Conservation (phyloP, 768 basidiomycete genomes). For the Lactifluus piperatus region DNA sequence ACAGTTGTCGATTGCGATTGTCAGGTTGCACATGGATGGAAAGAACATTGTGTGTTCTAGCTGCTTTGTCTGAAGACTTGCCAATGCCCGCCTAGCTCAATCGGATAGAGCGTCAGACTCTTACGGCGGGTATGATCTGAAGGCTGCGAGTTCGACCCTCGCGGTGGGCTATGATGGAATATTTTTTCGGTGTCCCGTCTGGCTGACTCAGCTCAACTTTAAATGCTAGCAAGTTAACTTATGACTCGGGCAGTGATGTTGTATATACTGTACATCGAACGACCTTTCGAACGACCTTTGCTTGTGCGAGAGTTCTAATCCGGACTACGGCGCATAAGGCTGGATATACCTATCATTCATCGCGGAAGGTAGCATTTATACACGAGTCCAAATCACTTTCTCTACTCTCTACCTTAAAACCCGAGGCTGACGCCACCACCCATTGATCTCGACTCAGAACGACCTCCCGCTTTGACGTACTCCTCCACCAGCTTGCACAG, state of each 20-base stretch:
- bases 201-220: too few species aligned
- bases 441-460: conserved; percentile 23
- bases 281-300: too few species aligned
- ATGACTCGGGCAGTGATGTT: not conserved
- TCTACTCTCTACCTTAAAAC: conserved; percentile 23
- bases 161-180: conserved; percentile 43
- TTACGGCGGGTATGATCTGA: conserved; percentile 38
- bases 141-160: conserved; percentile 59
- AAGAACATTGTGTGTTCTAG: not conserved
- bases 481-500: conserved; percentile 30
- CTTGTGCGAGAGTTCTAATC: too few species aligned
- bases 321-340: not conserved
- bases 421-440: conserved; percentile 23
- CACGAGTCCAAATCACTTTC: conserved; percentile 21
- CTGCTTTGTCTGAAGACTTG: too few species aligned
- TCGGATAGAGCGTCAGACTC: conserved; percentile 63
- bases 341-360: not conserved
- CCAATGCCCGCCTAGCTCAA: conserved; percentile 51
- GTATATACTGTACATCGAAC: too few species aligned
- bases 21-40: too few species aligned
- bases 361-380: conserved; percentile 7
- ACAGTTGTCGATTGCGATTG: not conserved
- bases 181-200: too few species aligned
- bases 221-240: not conserved
- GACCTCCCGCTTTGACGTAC: conserved; percentile 24